Evolutionary conservation across 371 early-diverging fungal genomes (phyloP).

Genomic region (Lichtheimia ornata): DNA sequence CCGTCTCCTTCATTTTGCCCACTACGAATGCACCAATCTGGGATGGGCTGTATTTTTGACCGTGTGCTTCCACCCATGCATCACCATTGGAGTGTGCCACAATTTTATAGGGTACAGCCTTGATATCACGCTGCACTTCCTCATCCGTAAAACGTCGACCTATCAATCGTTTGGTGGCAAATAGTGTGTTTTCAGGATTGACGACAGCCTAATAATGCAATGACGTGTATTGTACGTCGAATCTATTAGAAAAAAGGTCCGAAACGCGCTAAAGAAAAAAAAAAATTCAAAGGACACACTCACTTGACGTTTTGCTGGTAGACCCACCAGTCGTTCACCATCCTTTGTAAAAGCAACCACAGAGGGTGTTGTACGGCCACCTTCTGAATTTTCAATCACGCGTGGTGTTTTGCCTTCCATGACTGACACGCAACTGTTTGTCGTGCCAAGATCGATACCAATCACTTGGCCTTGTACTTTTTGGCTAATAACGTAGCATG

Average conservation of each 20-base stretch:
- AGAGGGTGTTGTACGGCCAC: slow-evolving; percentile 94
- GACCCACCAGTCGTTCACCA: slow-evolving; percentile 88
- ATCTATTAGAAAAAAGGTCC: background rate
- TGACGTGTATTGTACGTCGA: slow-evolving; percentile 7
- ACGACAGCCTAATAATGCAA: slow-evolving; percentile 75
- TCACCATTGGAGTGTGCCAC: slow-evolving; percentile 90
- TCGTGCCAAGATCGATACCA: slow-evolving; percentile 98
- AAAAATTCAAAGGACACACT: slow-evolving; percentile 5
- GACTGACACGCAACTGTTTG: slow-evolving; percentile 96
- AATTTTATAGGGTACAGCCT: slow-evolving; percentile 89
- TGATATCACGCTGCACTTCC: slow-evolving; percentile 84
- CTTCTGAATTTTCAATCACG: slow-evolving; percentile 94
- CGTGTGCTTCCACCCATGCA: slow-evolving; percentile 92
- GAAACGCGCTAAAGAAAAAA: slow-evolving; percentile 7
- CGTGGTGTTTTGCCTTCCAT: slow-evolving; percentile 93
- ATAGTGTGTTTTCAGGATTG: slow-evolving; percentile 91
- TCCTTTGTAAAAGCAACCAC: slow-evolving; percentile 90
- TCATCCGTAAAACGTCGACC: slow-evolving; percentile 90
- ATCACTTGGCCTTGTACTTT: slow-evolving; percentile 89
- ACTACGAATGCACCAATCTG: slow-evolving; percentile 96
- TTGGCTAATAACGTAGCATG: slow-evolving; percentile 15
- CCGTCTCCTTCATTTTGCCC: slow-evolving; percentile 93
- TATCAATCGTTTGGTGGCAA: slow-evolving; percentile 94
- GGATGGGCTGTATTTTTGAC: slow-evolving; percentile 93
- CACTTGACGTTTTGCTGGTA: slow-evolving; percentile 86